Conservation (phyloP, 768 basidiomycete genomes). For the Russula brevipes region DNA sequence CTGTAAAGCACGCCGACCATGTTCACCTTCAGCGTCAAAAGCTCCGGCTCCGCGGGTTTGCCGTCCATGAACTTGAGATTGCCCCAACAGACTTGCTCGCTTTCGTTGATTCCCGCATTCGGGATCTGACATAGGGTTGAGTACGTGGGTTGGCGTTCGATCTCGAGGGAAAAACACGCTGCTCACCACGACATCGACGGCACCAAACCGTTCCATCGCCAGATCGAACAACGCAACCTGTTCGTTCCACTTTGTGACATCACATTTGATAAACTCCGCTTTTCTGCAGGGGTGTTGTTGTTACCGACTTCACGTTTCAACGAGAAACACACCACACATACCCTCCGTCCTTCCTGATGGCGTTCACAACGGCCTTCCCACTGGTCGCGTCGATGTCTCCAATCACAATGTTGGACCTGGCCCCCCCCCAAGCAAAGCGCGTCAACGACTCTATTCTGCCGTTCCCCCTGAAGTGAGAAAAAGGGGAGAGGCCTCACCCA, state of each 20-base stretch:
- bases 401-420: conserved; percentile 48
- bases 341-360: conserved; percentile 44
- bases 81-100: conserved; percentile 25
- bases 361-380: conserved; percentile 38
- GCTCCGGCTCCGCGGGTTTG: conserved; percentile 41
- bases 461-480: too few species aligned
- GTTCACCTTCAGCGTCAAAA: conserved; percentile 48
- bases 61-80: conserved; percentile 30
- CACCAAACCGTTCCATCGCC: conserved; percentile 41
- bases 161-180: background rate
- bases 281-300: conserved; percentile 31
- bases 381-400: conserved; percentile 45
- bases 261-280: conserved; percentile 41
- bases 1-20: conserved; percentile 45
- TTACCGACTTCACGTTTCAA: too few species aligned
- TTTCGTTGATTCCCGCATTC: conserved; percentile 31
- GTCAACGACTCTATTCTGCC: too few species aligned
- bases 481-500: conserved; percentile 36
- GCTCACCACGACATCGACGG: conserved; percentile 51
- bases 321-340: conserved; percentile 27
- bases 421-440: too few species aligned
- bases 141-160: background rate
- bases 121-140: background rate
- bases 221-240: conserved; percentile 48
- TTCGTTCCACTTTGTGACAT: conserved; percentile 53